These are phyloP conservation scores for Pholiota adiposa DNA, from an alignment of 1,284 basidiomycete species.

Conservation along the genomic window DNA sequence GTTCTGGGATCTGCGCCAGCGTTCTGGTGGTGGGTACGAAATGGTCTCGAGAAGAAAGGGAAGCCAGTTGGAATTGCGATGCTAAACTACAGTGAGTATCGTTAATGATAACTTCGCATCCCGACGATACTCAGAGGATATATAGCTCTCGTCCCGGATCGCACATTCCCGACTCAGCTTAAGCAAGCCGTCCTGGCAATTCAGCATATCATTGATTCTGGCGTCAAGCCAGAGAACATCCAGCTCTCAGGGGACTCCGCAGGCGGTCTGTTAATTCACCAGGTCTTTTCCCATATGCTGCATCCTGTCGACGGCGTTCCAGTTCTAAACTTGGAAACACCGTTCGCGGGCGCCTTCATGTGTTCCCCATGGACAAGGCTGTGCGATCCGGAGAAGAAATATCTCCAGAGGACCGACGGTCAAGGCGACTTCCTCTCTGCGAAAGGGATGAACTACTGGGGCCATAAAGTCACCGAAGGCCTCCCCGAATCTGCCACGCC, in stretches of 20 bases:
- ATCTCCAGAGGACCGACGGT: slow-evolving; percentile 27
- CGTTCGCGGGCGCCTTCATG: slow-evolving; percentile 36
- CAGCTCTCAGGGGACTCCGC: slow-evolving; percentile 34
- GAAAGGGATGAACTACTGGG: slow-evolving; percentile 24
- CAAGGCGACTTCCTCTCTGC: slow-evolving; percentile 34
- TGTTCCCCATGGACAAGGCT: slow-evolving; percentile 44
- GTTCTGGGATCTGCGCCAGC: slow-evolving; percentile 22
- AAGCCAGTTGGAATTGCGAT: slow-evolving; percentile 27
- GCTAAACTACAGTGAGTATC: slow-evolving; percentile 31
- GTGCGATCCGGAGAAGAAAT: slow-evolving; percentile 7
- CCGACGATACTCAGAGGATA: neutral
- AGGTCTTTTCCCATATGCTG: slow-evolving; percentile 30
- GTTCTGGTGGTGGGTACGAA: slow-evolving; percentile 29
- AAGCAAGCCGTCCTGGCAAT: slow-evolving; percentile 30
- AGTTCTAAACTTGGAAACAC: slow-evolving; percentile 24
- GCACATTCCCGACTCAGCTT: slow-evolving; percentile 32
- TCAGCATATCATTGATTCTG: slow-evolving; percentile 29
- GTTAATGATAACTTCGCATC: neutral
- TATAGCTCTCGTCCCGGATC: slow-evolving; percentile 33
- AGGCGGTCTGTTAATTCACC: slow-evolving; percentile 27
- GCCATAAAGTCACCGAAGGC: slow-evolving; percentile 27
- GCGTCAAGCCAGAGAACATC: slow-evolving; percentile 31
- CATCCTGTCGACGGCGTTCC: slow-evolving; percentile 32
- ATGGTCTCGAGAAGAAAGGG: slow-evolving; percentile 24
- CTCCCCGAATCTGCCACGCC: slow-evolving; percentile 28